Evolutionary conservation across 2,329 filamentous ascomycete species (phyloP), one percentile per base, ranked within the genome.

Genomic region (Fusarium sambucinum): DNA sequence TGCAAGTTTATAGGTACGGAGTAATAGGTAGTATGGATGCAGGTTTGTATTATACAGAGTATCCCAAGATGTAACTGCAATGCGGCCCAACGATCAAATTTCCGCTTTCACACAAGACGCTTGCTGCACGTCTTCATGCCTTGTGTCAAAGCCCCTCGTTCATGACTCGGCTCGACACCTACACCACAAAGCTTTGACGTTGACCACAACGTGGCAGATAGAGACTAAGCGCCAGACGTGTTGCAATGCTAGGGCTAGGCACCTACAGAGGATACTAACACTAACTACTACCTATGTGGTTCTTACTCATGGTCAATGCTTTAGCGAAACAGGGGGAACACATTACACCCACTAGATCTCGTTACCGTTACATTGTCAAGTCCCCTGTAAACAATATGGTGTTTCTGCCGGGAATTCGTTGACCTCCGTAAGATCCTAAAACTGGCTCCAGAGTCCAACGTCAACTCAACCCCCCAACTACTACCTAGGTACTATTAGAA

Each of bases 161-260:
- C 40, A 51, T 64, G 61, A 53, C 59, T 59, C 48, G 47, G 14
- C 14, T 50, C 35, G 12, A 38, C 23, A 25, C 32, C 25, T 53
- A 21, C 42, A 27, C 41, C 35, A 27, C 29, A 19, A 38, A 65
- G 61, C 60, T 58, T 64, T 58, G 30, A 59, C 46, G 13, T 40
- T 7, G 27, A 14, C 33, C 55, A 66, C 55, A 68, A 69, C 65
- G 65, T 66, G 65, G 60, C 61, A 60, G 53, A n/a, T 61, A 62
- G 46, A 44, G 42, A 19, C 42, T 45, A 45, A 45, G 51, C 60
- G 55, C 46, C 51, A 32, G 33, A 25, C 9, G 10, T 40, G n/a
- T 38, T 38, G 19, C 35, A 35, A 38, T 33, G 14, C 32, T 16
- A 16, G 14, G n/a, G 35, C 35, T 38, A 38, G n/a, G n/a, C n/a